Evolutionary conservation across 805 yeast species (phyloP), one percentile per base, ranked within the genome.

Genomic region (Zygosaccharomyces bisporus): DNA sequence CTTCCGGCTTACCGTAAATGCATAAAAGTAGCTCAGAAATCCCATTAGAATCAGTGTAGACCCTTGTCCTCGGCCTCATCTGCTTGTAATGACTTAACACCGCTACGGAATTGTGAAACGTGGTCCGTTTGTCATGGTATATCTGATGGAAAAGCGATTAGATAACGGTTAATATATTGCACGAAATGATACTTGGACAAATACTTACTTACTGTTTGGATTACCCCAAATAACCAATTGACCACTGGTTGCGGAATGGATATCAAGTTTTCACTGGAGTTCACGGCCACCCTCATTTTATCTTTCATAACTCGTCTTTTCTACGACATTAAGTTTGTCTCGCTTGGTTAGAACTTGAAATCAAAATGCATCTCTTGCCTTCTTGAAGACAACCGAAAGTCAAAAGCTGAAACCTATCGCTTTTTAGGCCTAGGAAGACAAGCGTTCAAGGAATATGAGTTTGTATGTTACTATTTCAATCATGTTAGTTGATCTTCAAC

Each of bases 31-130:
- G 69, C 16, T 74, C 70, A 1, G 83, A 69, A 9, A 59, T 60
- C 1, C 96, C 96, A 1, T 67, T 52, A n/a, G 72, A 73, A 41
- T 73, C 66, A 1, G 84, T 75, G 54, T 71, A 75, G 1, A 79
- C 77, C 41, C 80, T 76, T 0, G 97, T 89, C 47, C 88, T 70
- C 13, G 93, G 84, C 50, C 76, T 72, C 41, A 89, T 70, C 52
- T 72, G 75, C 3, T 69, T 62, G 47, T 70, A 73, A n/a, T 84
- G 69, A 8, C 76, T 69, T 34, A 74, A 67, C 8, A 79, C 75
- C 7, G 47, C 51, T 14, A 63, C 45, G 0, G 79, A 64, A 56
- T 90, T 95, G 34, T 78, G 75, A 56, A 84, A 87, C 0, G 78
- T 68, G 2, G 74, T 53, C 43, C 78, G 74, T n/a, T 81, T 73